Percentiles rank a stretch among this genome's conserved stretches.
These are phyloP conservation scores for Kwoniella newhampshirensis DNA, from an alignment of 768 basidiomycete genomes.

Conservation along the genomic window DNA sequence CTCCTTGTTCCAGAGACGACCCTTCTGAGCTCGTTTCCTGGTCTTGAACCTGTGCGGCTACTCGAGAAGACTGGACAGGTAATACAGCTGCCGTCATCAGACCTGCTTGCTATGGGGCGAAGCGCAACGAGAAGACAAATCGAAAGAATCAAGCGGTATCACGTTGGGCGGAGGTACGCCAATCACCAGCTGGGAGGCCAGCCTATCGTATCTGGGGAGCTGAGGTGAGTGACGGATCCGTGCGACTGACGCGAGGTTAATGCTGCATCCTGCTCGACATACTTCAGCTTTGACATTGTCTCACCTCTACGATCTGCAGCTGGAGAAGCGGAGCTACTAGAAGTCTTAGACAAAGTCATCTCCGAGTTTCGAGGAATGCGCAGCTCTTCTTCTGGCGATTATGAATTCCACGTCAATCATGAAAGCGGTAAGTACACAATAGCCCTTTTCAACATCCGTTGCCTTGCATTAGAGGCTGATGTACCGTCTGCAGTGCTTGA, in stretches of 20 bases:
- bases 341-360: conserved; percentile 49
- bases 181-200: conserved; percentile 43
- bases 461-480: neutral
- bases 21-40: conserved; percentile 60
- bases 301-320: conserved; percentile 46
- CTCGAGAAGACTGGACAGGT: conserved; percentile 62
- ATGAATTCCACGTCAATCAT: conserved; percentile 50
- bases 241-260: neutral
- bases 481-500: conserved; percentile 21
- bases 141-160: conserved; percentile 51
- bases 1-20: conserved; percentile 67
- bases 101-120: conserved; percentile 46
- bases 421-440: conserved; percentile 28
- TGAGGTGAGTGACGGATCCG: conserved; percentile 26
- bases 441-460: neutral
- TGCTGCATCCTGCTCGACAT: conserved; percentile 1
- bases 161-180: conserved; percentile 41
- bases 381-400: conserved; percentile 32
- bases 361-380: conserved; percentile 46
- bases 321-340: conserved; percentile 48
- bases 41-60: conserved; percentile 67
- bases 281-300: conserved; percentile 47
- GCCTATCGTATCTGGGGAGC: conserved; percentile 40
- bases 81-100: conserved; percentile 42
- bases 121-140: conserved; percentile 43